A percentile compares a stretch with the other conserved stretches of the same genome.
These are phyloP conservation scores for Coniochaeta hoffmannii DNA, from an alignment of 2,329 filamentous ascomycete genomes.

Conservation along the genomic window DNA sequence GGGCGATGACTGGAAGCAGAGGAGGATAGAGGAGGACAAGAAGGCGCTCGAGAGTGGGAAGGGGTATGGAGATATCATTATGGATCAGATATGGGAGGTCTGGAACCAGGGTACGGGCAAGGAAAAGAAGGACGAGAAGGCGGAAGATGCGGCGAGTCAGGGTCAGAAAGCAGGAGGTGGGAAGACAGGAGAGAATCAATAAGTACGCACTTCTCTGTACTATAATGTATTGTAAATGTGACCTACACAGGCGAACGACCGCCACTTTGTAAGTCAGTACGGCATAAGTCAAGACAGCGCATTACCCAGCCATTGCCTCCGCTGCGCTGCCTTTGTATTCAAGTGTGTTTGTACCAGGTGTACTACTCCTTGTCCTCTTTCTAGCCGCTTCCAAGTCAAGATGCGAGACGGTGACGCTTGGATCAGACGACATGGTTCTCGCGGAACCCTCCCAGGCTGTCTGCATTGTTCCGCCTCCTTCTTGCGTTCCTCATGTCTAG, in stretches of 20 bases:
- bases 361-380: neutral
- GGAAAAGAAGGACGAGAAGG: constrained; percentile 19
- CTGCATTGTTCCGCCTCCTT: no score
- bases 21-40: constrained; percentile 42
- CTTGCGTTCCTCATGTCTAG: no score
- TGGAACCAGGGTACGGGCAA: constrained; percentile 22
- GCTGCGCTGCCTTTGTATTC: no score
- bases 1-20: constrained; percentile 44
- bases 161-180: constrained; percentile 16
- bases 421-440: no score
- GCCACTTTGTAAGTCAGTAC: neutral
- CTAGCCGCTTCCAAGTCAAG: no score
- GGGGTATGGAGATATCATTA: constrained; percentile 48
- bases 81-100: constrained; percentile 50
- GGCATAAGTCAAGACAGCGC: neutral
- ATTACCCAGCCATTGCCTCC: neutral
- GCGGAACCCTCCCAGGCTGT: no score
- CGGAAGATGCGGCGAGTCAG: constrained; percentile 13
- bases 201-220: neutral
- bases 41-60: constrained; percentile 48
- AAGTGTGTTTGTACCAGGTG: no score
- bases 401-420: no score
- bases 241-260: neutral
- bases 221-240: neutral
- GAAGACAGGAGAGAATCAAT: constrained; percentile 4